These are phyloP conservation scores for Entonaema liquescens DNA, from an alignment of 495 filamentous ascomycete species.

Conservation along the genomic window DNA sequence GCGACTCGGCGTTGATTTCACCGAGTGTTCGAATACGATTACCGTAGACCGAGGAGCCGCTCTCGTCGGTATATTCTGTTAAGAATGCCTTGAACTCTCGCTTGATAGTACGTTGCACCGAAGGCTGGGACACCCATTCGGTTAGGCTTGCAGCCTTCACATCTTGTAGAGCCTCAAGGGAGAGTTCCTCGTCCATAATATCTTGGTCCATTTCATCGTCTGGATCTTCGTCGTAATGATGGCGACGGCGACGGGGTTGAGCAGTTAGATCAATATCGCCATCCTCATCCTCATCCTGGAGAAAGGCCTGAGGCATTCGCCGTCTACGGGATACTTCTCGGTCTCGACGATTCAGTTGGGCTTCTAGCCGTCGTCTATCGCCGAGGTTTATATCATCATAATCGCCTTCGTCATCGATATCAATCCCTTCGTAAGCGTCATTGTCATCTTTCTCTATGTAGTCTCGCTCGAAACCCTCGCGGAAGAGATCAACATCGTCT, in stretches of 20 bases:
- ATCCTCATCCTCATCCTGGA: slow-evolving; percentile 90
- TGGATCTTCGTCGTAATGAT: slow-evolving; percentile 91
- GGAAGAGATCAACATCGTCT: slow-evolving; percentile 95
- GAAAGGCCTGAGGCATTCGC: slow-evolving; percentile 82
- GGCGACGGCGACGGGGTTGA: slow-evolving; percentile 79
- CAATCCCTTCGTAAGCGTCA: slow-evolving; percentile 55
- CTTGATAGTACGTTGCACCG: slow-evolving; percentile 92
- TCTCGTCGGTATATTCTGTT: slow-evolving; percentile 90
- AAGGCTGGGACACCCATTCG: slow-evolving; percentile 92
- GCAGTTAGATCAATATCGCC: slow-evolving; percentile 81
- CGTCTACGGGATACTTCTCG: slow-evolving; percentile 77
- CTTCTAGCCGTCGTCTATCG: slow-evolving; percentile 85
- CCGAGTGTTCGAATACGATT: slow-evolving; percentile 91
- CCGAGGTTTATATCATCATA: slow-evolving; percentile 81
- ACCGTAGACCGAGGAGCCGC: slow-evolving; percentile 90
- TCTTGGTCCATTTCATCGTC: slow-evolving; percentile 92
- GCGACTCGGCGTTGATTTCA: slow-evolving; percentile 93
- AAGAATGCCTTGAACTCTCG: slow-evolving; percentile 97
- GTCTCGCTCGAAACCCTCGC: slow-evolving; percentile 86
- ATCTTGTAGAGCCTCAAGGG: slow-evolving; percentile 89
- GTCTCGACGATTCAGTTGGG: slow-evolving; percentile 83
- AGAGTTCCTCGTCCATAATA: slow-evolving; percentile 93
- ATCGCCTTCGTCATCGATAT: slow-evolving; percentile 63
- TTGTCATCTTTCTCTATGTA: slow-evolving; percentile 68
- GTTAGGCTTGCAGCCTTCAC: slow-evolving; percentile 92